Base-by-base conservation (phyloP, 2,329 filamentous ascomycete genomes). In the Talaromyces sp. region DNA sequence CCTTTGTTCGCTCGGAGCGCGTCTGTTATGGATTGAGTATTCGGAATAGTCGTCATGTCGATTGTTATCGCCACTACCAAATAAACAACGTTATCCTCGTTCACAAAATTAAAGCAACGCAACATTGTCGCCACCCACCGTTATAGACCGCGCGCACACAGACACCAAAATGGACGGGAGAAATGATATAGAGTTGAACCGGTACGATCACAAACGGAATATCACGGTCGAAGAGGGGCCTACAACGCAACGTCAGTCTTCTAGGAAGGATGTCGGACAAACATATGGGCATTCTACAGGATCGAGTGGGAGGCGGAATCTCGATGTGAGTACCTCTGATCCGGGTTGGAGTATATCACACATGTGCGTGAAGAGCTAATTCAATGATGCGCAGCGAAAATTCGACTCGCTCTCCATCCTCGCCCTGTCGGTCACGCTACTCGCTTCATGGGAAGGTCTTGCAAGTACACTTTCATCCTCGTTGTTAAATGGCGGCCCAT, bases 371-470 rank as follows among this genome's bases (percentile, higher is more conserved):
- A 31, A 31, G 11, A 13, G n/a, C 49, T 50, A 16, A 52, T 31
- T 27, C 24, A 11, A 47, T n/a, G 5, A 24, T 14, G 6, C 13
- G 19, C 19, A 66, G 69, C 66, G 66, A 63, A 69, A 73, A 58
- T 75, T 75, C 60, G 70, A 70, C 7, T 75, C 77, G 49, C 69
- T 79, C 61, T 75, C 76, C 3, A 75, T 74, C 0, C 67, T 78
- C 11, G 76, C 76, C 16, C 78, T 79, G 41, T 77, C 76, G 6
- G 72, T 73, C 22, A 75, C 75, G 2, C 68, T 78, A 24, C 75
- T 78, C 62, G 74, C 75, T 19, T 77, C 78, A 19, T 80, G 78
- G 78, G 78, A 79, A 68, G 68, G 69, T 3, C 63, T 69, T 3
- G 71, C 71, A 52, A 72, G 67, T 31, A 69, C 71, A 59, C 52